Evolutionary conservation across 2,329 filamentous ascomycete species (phyloP), one percentile per base, ranked within the genome.

Genomic region (Aspergillus hiratsukae): DNA sequence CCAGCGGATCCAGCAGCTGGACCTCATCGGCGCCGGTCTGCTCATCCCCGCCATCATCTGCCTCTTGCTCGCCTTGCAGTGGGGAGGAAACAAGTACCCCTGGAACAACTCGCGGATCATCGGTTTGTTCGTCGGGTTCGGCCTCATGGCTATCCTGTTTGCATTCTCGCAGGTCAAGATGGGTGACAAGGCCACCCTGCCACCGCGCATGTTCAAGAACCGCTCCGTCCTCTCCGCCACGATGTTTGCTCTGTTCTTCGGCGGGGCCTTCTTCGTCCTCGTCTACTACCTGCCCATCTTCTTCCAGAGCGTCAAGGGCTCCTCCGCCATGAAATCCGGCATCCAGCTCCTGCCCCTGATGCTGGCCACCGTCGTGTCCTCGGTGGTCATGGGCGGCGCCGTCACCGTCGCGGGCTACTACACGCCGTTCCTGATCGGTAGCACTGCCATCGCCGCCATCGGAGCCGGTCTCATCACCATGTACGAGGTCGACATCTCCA

Each of bases 161-260:
- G 5, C 57, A 14, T 27, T 58, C 60, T 80, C 41, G 74, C 66
- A 51, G 69, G 82, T 52, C 74, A 79, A 75, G 66, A 73, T 78
- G 60, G 74, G 76, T 17, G 80, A 83, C 27, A 72, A 73, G 49
- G 81, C 77, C 1, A 80, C 78, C 5, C 66, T 83, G 10, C 81
- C 80, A 14, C 78, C 78, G 40, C 70, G 76, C 10, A 73, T 84
- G 45, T 74, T 82, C 59, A 76, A 70, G 51, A 75, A 80, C 61
- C 74, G 80, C 17, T 75, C 69, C 35, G 69, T 78, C 35, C 61
- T 70, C 2, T 56, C 66, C 25, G 66, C 69, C 17, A 54, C 64
- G 1, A 66, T 66, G 52, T 76, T 70, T 60, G 62, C 66, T 3
- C 67, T 72, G 40, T 72, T 76, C 45, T 69, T 75, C 23, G 70